These are phyloP conservation scores for Ramaria sp. DNA, from an alignment of 768 basidiomycete species.

Conservation along the genomic window DNA sequence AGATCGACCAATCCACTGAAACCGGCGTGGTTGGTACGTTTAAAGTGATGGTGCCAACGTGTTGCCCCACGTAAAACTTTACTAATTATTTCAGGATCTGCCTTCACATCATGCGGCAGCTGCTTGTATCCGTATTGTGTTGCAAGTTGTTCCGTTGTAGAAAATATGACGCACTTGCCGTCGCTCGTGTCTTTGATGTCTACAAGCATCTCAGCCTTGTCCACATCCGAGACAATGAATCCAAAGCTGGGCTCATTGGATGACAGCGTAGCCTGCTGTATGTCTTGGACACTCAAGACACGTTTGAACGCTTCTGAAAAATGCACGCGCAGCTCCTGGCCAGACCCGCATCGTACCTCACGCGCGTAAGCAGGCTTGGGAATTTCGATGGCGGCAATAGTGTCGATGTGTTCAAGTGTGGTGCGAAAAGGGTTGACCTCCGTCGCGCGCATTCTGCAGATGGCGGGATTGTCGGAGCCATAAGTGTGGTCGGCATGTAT, in stretches of 20 bases:
- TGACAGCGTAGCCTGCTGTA: neutral
- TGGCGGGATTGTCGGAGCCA: neutral
- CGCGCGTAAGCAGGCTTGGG: neutral
- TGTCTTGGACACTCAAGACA: neutral
- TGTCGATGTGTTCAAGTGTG: neutral
- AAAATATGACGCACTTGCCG: neutral
- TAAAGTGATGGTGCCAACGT: neutral
- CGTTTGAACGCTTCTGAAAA: neutral
- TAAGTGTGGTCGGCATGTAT: neutral
- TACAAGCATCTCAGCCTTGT: neutral
- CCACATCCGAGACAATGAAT: neutral
- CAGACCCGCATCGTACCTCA: slow-evolving; percentile 1
- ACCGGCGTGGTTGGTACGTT: neutral
- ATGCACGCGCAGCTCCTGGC: neutral
- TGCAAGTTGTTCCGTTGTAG: neutral
- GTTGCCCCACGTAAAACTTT: neutral
- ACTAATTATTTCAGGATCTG: too few relatives aligned
- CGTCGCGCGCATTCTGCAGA: neutral
- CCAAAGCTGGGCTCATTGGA: neutral
- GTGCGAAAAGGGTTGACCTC: neutral
- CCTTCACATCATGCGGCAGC: too few relatives aligned
- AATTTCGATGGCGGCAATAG: neutral
- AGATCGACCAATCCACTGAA: neutral
- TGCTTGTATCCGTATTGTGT: neutral
- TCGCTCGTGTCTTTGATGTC: neutral